Conservation (phyloP, 2,329 filamentous ascomycete species). For the Arthrobotrys iridis region DNA sequence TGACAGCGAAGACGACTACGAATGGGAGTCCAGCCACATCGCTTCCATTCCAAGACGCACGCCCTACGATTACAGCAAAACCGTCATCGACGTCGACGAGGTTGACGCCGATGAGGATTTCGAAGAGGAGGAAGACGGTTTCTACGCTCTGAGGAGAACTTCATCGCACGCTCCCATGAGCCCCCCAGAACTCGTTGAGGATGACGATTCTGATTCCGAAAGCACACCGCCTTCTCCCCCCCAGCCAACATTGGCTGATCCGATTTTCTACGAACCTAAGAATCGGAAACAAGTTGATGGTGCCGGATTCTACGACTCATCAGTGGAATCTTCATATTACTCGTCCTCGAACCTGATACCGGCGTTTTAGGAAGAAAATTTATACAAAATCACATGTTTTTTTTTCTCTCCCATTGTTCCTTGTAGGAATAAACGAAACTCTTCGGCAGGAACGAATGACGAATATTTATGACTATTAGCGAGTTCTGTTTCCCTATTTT, state of each 20-base stretch:
- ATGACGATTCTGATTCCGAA: conserved; percentile 56
- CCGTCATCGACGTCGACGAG: conserved; percentile 60
- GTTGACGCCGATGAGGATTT: conserved; percentile 70
- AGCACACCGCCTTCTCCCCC: conserved; percentile 57
- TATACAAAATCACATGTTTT: not conserved
- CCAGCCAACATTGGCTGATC: conserved; percentile 55
- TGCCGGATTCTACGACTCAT: conserved; percentile 11
- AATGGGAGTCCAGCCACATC: conserved; percentile 61
- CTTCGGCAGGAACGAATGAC: conserved; percentile 51
- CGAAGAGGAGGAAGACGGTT: conserved; percentile 61
- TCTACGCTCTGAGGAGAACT: conserved; percentile 57
- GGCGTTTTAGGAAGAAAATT: conserved; percentile 29
- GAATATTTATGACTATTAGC: conserved; percentile 46
- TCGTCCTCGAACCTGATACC: conserved; percentile 48
- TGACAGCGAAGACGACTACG: conserved; percentile 68
- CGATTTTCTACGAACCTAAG: conserved; percentile 48
- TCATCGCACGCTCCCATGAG: conserved; percentile 56
- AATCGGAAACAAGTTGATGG: conserved; percentile 13
- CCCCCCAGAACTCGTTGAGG: conserved; percentile 57
- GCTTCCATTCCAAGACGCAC: conserved; percentile 44
- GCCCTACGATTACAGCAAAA: conserved; percentile 58
- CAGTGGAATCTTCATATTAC: conserved; percentile 33
- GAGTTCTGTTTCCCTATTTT: conserved; percentile 30
- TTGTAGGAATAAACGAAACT: not conserved
- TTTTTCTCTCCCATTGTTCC: not conserved